A percentile compares a stretch with the other conserved stretches of the same genome.
These are phyloP conservation scores for Lentinus polychrous DNA, from an alignment of 1,284 basidiomycete genomes.

Conservation along the genomic window DNA sequence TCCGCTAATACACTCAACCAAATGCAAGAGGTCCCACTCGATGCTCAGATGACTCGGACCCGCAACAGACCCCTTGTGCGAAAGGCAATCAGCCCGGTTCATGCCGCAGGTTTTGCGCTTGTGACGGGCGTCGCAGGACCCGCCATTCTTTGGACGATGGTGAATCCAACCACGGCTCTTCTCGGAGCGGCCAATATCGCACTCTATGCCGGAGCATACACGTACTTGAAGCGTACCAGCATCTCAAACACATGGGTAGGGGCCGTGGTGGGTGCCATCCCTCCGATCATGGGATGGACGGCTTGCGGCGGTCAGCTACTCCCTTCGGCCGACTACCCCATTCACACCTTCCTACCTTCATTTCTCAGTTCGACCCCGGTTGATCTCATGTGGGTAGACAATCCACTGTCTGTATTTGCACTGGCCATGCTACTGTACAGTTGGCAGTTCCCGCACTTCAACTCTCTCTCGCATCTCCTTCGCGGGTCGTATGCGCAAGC, in stretches of 20 bases:
- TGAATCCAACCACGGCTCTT: conserved; percentile 83
- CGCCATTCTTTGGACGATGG: conserved; percentile 73
- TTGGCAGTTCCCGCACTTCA: conserved; percentile 99
- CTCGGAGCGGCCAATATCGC: conserved; percentile 84
- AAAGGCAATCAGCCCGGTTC: conserved; percentile 74
- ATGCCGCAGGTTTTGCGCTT: conserved; percentile 78
- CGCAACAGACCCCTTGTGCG: conserved; percentile 86
- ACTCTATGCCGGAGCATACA: conserved; percentile 91
- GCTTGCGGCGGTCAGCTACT: conserved; percentile 83
- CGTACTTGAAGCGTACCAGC: conserved; percentile 87
- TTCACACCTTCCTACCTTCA: conserved; percentile 52
- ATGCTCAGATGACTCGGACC: conserved; percentile 95
- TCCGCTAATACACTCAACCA: conserved; percentile 96
- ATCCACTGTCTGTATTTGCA: conserved; percentile 70
- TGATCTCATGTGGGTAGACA: conserved; percentile 52
- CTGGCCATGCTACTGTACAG: conserved; percentile 84
- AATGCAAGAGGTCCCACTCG: conserved; percentile 90
- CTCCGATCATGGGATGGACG: conserved; percentile 98
- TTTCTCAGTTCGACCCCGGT: conserved; percentile 31
- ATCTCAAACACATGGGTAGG: conserved; percentile 96
- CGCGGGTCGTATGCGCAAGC: conserved; percentile 88
- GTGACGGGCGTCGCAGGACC: conserved; percentile 76
- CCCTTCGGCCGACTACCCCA: conserved; percentile 52
- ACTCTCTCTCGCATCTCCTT: conserved; percentile 84
- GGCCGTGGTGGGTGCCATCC: conserved; percentile 86